A percentile compares a stretch with the other conserved stretches of the same genome.
Evolutionary conservation across 164 flowering plant species (phyloP).

Genomic region (Euptelea pleiosperma): DNA sequence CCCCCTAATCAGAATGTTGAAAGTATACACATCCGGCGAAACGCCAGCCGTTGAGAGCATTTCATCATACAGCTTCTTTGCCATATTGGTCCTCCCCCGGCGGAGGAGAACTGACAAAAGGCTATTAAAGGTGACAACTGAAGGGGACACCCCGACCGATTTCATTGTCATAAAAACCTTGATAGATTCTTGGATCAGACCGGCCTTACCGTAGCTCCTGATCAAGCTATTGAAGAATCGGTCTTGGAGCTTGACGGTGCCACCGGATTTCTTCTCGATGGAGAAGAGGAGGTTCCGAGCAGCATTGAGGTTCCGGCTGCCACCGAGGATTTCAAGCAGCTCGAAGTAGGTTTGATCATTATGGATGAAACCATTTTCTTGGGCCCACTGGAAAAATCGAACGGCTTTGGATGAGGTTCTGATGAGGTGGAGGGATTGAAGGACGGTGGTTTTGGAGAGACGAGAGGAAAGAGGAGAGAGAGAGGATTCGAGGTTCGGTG

Average conservation of each 20-base stretch:
- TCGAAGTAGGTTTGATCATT: slow-evolving; percentile 40
- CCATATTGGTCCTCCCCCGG: slow-evolving; percentile 60
- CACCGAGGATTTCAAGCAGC: slow-evolving; percentile 55
- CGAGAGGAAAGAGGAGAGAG: slow-evolving; percentile 35
- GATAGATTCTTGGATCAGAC: slow-evolving; percentile 60
- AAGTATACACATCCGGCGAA: slow-evolving; percentile 61
- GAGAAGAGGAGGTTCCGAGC: slow-evolving; percentile 65
- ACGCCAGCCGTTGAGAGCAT: slow-evolving; percentile 54
- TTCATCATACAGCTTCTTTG: slow-evolving; percentile 52
- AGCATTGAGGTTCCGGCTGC: slow-evolving; percentile 45
- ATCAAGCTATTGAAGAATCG: slow-evolving; percentile 64
- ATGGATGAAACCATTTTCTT: slow-evolving; percentile 37
- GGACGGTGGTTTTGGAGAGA: slow-evolving; percentile 48
- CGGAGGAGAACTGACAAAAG: slow-evolving; percentile 53
- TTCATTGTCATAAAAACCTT: slow-evolving; percentile 54
- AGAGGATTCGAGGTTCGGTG: slow-evolving; percentile 36
- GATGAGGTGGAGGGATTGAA: slow-evolving; percentile 51
- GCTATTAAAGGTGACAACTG: slow-evolving; percentile 57
- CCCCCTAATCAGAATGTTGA: slow-evolving; percentile 73
- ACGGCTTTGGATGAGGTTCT: slow-evolving; percentile 45
- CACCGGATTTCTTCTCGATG: slow-evolving; percentile 41
- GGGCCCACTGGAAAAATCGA: slow-evolving; percentile 60
- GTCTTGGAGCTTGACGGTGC: slow-evolving; percentile 40
- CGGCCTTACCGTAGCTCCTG: slow-evolving; percentile 57
- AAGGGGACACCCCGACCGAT: slow-evolving; percentile 45